Base-by-base conservation (phyloP, 176 grass and related monocot genomes). In the Chrysopogon serrulatus region DNA sequence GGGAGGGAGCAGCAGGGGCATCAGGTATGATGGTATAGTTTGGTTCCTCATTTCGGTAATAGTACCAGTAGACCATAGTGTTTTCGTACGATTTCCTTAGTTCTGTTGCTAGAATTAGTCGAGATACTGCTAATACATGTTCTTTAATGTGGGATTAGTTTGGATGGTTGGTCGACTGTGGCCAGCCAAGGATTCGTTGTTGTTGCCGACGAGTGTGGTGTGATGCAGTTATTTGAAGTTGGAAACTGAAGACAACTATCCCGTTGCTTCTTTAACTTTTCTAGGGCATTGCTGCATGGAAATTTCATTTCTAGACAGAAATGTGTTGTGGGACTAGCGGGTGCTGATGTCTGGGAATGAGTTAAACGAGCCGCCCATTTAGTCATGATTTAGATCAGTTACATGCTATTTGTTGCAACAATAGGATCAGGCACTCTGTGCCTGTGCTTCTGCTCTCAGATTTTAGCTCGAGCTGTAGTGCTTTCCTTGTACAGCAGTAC, bases 1-100 rank as follows among this genome's bases (percentile, higher is more conserved):
- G 92, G 92, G 90, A 63, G 94, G 94, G 68, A 97, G 92, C 71
- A 97, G 90, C 74, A 92, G 90, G 80, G 92, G 94, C 8, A 92
- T 97, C 80, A 97, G 92, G 92, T 97, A 82, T 18, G 44, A 13
- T 60, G n/a, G 6, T 68, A n/a, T 36, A 17, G 7, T 51, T 78
- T 44, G 30, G 32, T 23, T 78, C 68, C n/a, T 73, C 30, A 6
- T 21, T 28, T 27, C 36, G 15, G 59, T 68, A 21, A 36, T 59
- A 4, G 39, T 80, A 28, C 68, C 28, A 53, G 1, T 21, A 18
- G 33, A 59, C 9, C 2, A 6, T 21, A 1, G 3, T 23, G 2
- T 23, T 44, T 35, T 26, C 6, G 13, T 80, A 54, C 12, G 19
- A 11, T 34, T 80, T 49, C 19, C 30, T 17, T 73, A n/a, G 41